Base-by-base conservation (phyloP, 2,329 filamentous ascomycete genomes). In the Colletotrichum orchidophilum region DNA sequence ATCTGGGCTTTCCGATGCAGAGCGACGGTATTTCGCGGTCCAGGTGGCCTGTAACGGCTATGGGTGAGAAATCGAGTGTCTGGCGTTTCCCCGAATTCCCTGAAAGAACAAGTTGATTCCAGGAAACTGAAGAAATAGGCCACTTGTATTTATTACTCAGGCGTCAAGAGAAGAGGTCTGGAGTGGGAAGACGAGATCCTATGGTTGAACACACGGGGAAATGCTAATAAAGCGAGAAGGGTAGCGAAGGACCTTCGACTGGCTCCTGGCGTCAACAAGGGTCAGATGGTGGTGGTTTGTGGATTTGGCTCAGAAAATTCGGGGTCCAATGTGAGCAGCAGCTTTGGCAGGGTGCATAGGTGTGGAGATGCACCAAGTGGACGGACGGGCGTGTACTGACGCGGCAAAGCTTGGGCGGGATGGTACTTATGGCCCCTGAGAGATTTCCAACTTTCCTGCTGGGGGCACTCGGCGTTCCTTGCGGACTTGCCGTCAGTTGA, bases 211-310 rank as follows among this genome's bases (percentile, higher is more conserved):
- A 62, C 18, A 71, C 57, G 24, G 33, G 57, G 52, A n/a, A 42
- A 29, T 49, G 63, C 63, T 70, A 63, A 70, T 70, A 63, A 70
- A 70, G 63, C 67, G 67, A 62, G 62, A 52, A 70, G 67, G 57
- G 67, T 70, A 70, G 63, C 50, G 68, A 61, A 63, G 39, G 39
- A 50, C 61, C 50, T 53, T 65, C 53, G 46, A 65, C 52, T 57
- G 53, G 66, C 31, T 53, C 49, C 11, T 27, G 52, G 52, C 39
- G 66, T 42, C 42, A 67, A 8, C 67, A 53, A 42, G 67, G 58
- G 46, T 63, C 64, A 68, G 65, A 68, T 54, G 64, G 63, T 52
- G 57, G 50, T 58, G 63, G 52, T 66, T 71, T 39, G 69, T 63
- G 69, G 69, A 68, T 71, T 59, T 53, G 59, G 53, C 42, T 71